Percentiles rank a stretch among this genome's conserved stretches.
These are phyloP conservation scores for Blastobotrys raffinosifermentans DNA, from an alignment of 1,139 yeast species.

Conservation along the genomic window DNA sequence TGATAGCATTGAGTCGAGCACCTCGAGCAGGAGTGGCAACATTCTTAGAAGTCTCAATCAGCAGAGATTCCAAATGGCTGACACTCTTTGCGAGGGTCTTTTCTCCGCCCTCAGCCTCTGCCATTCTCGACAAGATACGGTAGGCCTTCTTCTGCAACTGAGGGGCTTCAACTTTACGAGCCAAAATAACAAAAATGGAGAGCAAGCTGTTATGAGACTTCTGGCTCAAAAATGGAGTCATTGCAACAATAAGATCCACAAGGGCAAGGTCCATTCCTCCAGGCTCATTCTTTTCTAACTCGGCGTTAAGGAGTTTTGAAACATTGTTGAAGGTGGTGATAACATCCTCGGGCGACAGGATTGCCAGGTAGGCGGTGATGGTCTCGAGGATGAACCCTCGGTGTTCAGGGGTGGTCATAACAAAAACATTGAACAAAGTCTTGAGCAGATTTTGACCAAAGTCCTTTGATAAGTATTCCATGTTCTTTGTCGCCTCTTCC, in stretches of 20 bases:
- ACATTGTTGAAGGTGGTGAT: constrained; percentile 79
- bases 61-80: constrained; percentile 52
- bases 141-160: constrained; percentile 86
- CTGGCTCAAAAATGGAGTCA: constrained; percentile 75
- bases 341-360: constrained; percentile 63
- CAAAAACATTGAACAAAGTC: constrained; percentile 83
- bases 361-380: constrained; percentile 70
- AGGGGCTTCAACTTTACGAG: constrained; percentile 49
- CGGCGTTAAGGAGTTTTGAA: constrained; percentile 66
- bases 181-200: constrained; percentile 68
- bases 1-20: constrained; percentile 67
- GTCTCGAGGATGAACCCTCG: constrained; percentile 83
- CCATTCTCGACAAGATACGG: constrained; percentile 64
- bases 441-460: constrained; percentile 69
- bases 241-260: constrained; percentile 84
- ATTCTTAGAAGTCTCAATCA: constrained; percentile 52
- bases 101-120: constrained; percentile 62
- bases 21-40: constrained; percentile 76
- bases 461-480: constrained; percentile 57
- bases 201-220: constrained; percentile 68
- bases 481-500: constrained; percentile 47
- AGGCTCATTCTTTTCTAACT: constrained; percentile 46
- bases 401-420: constrained; percentile 77
- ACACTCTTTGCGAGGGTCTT: constrained; percentile 44
- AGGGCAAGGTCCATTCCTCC: constrained; percentile 61